Percentiles rank a stretch among this genome's conserved stretches.
Evolutionary conservation across 2,329 filamentous ascomycete genomes (phyloP).

Genomic region (Trichoderma breve): DNA sequence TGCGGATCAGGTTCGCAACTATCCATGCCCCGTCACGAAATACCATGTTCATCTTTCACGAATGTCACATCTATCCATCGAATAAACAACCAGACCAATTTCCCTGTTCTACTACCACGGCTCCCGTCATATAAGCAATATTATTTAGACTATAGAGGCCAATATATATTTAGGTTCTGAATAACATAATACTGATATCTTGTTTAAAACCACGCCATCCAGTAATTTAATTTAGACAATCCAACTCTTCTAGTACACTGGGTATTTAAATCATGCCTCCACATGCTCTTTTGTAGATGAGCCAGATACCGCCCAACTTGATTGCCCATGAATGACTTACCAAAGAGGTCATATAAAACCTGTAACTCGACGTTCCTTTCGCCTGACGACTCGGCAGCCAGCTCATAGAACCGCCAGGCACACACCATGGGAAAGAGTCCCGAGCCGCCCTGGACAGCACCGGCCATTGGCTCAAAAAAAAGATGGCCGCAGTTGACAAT

Average conservation of each 20-base stretch:
- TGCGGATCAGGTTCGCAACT: background rate
- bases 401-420: conserved; percentile 1
- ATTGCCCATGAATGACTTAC: background rate
- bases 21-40: conserved; percentile 6
- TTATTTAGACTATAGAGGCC: conserved; percentile 6
- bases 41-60: background rate
- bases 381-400: background rate
- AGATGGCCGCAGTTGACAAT: background rate
- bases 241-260: background rate
- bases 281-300: background rate
- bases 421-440: background rate
- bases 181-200: background rate
- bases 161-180: background rate
- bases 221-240: background rate
- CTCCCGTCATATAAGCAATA: background rate
- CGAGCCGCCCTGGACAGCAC: background rate
- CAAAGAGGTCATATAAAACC: conserved; percentile 1
- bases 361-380: background rate
- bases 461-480: conserved; percentile 8
- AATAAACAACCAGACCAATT: background rate
- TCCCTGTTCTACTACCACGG: background rate
- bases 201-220: background rate
- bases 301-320: background rate
- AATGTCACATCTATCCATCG: background rate
- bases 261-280: background rate